Percentiles rank a stretch among this genome's conserved stretches.
phyloP scores from a whole-genome alignment of 108 stramenopile genomes.

The Epithemia pelagica region DNA sequence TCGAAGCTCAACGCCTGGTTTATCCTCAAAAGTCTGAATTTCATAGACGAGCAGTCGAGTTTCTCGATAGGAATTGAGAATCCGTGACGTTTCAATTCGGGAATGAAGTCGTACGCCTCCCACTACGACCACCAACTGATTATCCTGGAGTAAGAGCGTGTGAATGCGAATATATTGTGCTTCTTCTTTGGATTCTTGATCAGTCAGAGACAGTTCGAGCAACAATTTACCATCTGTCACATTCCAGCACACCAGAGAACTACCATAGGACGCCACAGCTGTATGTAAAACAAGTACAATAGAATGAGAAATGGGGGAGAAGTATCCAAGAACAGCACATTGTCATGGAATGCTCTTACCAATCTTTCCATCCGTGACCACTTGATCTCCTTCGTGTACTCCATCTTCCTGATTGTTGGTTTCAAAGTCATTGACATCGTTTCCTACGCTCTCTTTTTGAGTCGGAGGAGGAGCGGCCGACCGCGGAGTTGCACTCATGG shows the following conservation, averaged over 20 bases:
- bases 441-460: background rate
- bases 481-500: background rate
- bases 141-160: constrained; percentile 1
- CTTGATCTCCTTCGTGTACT: constrained; percentile 38
- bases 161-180: background rate
- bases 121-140: constrained; percentile 7
- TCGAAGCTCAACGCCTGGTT: constrained; percentile 1
- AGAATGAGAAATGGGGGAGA: background rate
- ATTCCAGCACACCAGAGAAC: constrained; percentile 25
- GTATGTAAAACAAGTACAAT: background rate
- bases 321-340: too few species aligned
- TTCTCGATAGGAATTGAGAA: constrained; percentile 19
- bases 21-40: constrained; percentile 9
- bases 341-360: too few species aligned
- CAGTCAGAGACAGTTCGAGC: constrained; percentile 16
- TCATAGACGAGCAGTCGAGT: constrained; percentile 28
- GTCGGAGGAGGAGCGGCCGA: too few species aligned
- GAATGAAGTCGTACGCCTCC: constrained; percentile 1
- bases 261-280: constrained; percentile 33
- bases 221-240: constrained; percentile 10
- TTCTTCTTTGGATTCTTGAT: background rate
- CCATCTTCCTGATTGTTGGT: constrained; percentile 58
- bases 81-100: background rate
- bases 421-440: constrained; percentile 20
- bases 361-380: constrained; percentile 43